Conservation (phyloP, 169 alveolate species). For the Cyclospora cayetanensis region DNA sequence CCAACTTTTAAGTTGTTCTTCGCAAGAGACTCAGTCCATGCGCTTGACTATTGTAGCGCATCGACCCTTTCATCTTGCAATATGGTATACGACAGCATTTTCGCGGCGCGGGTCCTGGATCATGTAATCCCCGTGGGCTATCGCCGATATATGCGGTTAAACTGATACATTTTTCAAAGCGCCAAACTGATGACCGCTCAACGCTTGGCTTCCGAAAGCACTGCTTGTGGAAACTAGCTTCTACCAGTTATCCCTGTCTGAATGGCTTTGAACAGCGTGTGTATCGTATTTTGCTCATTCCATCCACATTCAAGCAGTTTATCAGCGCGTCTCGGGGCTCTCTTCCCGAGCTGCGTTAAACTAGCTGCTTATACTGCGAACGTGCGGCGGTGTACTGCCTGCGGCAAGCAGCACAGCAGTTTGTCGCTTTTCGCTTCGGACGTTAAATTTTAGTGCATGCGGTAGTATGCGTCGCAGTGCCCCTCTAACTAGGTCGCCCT, state of each 20-base stretch:
- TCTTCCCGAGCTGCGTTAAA: slow-evolving; percentile 25
- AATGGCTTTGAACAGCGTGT: background rate
- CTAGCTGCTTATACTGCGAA: slow-evolving; percentile 32
- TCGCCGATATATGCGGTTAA: background rate
- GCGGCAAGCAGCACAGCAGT: slow-evolving; percentile 3
- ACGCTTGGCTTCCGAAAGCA: slow-evolving; percentile 64
- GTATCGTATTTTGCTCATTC: background rate
- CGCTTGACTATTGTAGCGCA: background rate
- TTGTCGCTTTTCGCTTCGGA: slow-evolving; percentile 17
- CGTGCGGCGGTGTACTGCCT: background rate
- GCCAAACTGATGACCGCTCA: background rate
- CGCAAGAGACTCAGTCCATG: slow-evolving; percentile 58
- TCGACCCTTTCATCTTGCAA: slow-evolving; percentile 63
- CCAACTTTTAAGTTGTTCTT: background rate
- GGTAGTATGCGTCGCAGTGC: background rate
- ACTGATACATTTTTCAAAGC: background rate
- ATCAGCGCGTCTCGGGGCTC: slow-evolving; percentile 48
- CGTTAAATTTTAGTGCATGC: background rate
- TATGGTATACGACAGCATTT: background rate
- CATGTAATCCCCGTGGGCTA: background rate
- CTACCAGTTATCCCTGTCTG: slow-evolving; percentile 65
- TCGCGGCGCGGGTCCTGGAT: slow-evolving; percentile 9
- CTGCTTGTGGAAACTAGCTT: slow-evolving; percentile 1
- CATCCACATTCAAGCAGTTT: background rate
- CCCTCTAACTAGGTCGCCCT: background rate